Conservation (phyloP, 2,329 filamentous ascomycete genomes). For the Arachnomyces sp. region DNA sequence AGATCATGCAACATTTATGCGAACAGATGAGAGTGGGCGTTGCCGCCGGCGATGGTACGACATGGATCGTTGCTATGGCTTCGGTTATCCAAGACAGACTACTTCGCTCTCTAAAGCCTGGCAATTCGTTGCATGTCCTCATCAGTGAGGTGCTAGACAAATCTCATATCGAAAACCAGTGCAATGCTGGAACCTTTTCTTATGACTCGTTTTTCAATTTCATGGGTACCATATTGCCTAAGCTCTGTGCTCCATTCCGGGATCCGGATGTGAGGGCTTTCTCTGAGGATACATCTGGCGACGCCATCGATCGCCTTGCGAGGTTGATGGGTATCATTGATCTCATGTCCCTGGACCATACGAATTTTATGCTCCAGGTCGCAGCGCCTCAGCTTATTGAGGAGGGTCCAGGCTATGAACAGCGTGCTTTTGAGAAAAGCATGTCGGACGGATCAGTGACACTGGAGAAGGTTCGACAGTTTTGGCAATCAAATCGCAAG, state of each 20-base stretch:
- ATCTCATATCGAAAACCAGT: conserved; percentile 50
- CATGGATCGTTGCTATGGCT: conserved; percentile 61
- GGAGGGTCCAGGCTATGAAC: conserved; percentile 55
- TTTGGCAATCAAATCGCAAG: conserved; percentile 42
- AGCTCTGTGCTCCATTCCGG: conserved; percentile 58
- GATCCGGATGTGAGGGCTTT: conserved; percentile 53
- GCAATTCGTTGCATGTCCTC: conserved; percentile 54
- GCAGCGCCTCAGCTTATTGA: conserved; percentile 54
- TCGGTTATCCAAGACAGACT: conserved; percentile 57
- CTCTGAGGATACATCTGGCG: conserved; percentile 42
- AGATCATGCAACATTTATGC: conserved; percentile 53
- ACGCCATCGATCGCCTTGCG: conserved; percentile 57
- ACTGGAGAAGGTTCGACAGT: conserved; percentile 47
- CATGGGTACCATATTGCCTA: conserved; percentile 55
- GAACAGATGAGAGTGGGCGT: conserved; percentile 52
- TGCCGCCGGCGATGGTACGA: conserved; percentile 46
- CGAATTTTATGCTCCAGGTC: conserved; percentile 57
- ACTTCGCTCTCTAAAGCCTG: conserved; percentile 50
- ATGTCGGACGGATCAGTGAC: conserved; percentile 45
- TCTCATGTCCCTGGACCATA: conserved; percentile 55
- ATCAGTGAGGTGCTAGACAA: conserved; percentile 57
- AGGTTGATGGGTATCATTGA: conserved; percentile 58
- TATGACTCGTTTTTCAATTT: conserved; percentile 59
- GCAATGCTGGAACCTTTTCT: conserved; percentile 53
- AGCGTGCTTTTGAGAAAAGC: conserved; percentile 50